phyloP scores from a whole-genome alignment of 192 early-diverging fungal genomes.

The Pecoramyces ruminantium region DNA sequence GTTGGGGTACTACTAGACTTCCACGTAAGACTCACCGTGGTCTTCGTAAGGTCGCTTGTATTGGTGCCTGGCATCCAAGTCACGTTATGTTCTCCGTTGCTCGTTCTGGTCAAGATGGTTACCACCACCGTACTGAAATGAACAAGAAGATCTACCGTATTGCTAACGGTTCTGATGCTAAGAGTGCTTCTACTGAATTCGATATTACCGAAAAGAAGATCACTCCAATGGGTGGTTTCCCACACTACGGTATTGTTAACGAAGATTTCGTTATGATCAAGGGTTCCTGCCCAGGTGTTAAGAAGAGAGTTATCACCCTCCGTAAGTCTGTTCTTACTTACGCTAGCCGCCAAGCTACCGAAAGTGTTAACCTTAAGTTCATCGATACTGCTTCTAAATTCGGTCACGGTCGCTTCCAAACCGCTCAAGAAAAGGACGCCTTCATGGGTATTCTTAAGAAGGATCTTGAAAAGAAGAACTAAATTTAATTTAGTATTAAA shows the following conservation, averaged over 20 bases:
- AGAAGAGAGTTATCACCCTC: conserved; percentile 92
- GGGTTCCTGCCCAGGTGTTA: conserved; percentile 89
- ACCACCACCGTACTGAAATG: conserved; percentile 99
- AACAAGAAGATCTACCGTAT: conserved; percentile 99
- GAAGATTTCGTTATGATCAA: conserved; percentile 98
- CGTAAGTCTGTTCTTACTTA: conserved; percentile 94
- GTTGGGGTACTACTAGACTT: conserved; percentile 99
- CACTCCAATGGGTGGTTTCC: conserved; percentile 98
- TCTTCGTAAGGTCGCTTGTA: conserved; percentile 99
- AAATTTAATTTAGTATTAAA: background rate
- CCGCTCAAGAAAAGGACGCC: conserved; percentile 80
- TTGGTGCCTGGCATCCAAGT: conserved; percentile 95
- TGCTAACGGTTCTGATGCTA: conserved; percentile 57
- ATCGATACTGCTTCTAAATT: conserved; percentile 96
- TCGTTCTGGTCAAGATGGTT: conserved; percentile 99
- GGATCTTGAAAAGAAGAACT: background rate
- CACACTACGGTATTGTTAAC: conserved; percentile 96
- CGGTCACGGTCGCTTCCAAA: conserved; percentile 99
- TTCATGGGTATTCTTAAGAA: conserved; percentile 21
- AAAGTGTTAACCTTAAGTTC: conserved; percentile 95
- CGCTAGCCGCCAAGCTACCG: conserved; percentile 89
- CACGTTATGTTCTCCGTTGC: conserved; percentile 91
- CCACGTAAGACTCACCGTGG: conserved; percentile 99
- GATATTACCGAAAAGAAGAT: conserved; percentile 90
- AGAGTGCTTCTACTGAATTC: conserved; percentile 84